phyloP scores from a whole-genome alignment of 768 basidiomycete species.

The Chalciporus piperatus region DNA sequence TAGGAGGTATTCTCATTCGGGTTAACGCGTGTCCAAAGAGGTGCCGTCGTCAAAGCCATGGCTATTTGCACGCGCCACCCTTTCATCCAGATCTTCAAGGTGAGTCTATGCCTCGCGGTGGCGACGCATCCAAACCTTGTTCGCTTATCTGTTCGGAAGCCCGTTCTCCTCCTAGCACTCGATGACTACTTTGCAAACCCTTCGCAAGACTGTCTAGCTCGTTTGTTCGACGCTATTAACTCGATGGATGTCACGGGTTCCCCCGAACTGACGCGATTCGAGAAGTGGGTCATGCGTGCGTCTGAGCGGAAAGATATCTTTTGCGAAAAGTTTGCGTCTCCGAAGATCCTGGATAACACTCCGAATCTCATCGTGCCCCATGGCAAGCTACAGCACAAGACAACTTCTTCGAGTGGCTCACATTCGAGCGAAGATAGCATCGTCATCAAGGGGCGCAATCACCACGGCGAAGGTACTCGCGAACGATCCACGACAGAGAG shows the following conservation, averaged over 20 bases:
- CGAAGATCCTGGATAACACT: constrained; percentile 18
- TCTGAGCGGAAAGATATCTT: constrained; percentile 93
- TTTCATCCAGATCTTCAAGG: constrained; percentile 96
- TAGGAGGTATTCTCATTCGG: constrained; percentile 9
- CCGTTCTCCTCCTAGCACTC: constrained; percentile 87
- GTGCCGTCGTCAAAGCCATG: constrained; percentile 91
- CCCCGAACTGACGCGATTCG: constrained; percentile 73
- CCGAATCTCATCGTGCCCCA: constrained; percentile 6
- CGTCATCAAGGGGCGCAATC: constrained; percentile 39
- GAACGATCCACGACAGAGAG: constrained; percentile 41
- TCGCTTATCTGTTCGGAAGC: constrained; percentile 45
- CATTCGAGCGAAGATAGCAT: constrained; percentile 69
- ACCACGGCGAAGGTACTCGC: constrained; percentile 31
- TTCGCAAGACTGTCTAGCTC: constrained; percentile 84
- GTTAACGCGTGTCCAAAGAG: constrained; percentile 45
- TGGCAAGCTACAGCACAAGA: constrained; percentile 39
- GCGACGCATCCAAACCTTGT: not conserved
- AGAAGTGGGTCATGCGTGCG: constrained; percentile 86
- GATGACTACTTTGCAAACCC: constrained; percentile 93
- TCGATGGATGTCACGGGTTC: constrained; percentile 82
- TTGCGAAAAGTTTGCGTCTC: constrained; percentile 67
- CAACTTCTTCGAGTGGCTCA: constrained; percentile 58
- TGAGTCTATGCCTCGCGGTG: constrained; percentile 28
- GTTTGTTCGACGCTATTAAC: constrained; percentile 91
- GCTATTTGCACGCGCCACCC: constrained; percentile 93